phyloP scores from a whole-genome alignment of 164 flowering plant species.

The Aristolochia contorta region DNA sequence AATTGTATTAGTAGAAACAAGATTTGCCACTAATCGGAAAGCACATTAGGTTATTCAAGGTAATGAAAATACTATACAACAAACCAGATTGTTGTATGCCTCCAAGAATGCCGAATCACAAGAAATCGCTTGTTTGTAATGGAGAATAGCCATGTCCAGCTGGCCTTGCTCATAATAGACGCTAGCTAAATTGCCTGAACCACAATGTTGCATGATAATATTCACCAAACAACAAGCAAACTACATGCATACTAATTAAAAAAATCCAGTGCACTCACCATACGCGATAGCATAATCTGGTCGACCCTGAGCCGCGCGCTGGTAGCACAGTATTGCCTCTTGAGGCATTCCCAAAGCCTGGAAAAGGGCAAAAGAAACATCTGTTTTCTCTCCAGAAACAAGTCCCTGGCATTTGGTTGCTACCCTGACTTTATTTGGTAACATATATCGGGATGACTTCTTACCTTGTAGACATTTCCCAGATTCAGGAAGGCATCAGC shows the following conservation, averaged over 20 bases:
- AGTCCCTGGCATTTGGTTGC: slow-evolving; percentile 28
- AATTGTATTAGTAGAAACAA: not conserved
- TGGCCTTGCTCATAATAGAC: slow-evolving; percentile 83
- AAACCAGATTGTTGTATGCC: slow-evolving; percentile 91
- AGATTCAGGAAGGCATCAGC: slow-evolving; percentile 83
- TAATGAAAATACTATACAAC: slow-evolving; percentile 10
- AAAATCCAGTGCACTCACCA: slow-evolving; percentile 41
- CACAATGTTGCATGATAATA: too few species aligned
- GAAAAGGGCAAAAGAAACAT: slow-evolving; percentile 38
- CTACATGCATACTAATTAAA: too few species aligned
- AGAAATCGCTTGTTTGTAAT: slow-evolving; percentile 86
- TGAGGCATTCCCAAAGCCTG: slow-evolving; percentile 92
- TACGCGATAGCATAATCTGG: slow-evolving; percentile 88
- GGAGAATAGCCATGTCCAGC: slow-evolving; percentile 70
- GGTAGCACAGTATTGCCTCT: slow-evolving; percentile 82
- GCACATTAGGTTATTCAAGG: too few species aligned
- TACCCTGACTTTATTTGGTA: slow-evolving; percentile 27
- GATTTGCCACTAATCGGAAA: too few species aligned
- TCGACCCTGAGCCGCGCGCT: slow-evolving; percentile 77
- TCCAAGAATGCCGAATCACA: slow-evolving; percentile 82
- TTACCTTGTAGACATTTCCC: slow-evolving; percentile 97
- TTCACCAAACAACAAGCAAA: too few species aligned
- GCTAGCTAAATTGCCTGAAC: slow-evolving; percentile 83
- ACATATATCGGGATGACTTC: slow-evolving; percentile 23
- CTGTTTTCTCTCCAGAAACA: slow-evolving; percentile 34